phyloP scores from a whole-genome alignment of 2,329 filamentous ascomycete genomes.

The Penicillium sp. region DNA sequence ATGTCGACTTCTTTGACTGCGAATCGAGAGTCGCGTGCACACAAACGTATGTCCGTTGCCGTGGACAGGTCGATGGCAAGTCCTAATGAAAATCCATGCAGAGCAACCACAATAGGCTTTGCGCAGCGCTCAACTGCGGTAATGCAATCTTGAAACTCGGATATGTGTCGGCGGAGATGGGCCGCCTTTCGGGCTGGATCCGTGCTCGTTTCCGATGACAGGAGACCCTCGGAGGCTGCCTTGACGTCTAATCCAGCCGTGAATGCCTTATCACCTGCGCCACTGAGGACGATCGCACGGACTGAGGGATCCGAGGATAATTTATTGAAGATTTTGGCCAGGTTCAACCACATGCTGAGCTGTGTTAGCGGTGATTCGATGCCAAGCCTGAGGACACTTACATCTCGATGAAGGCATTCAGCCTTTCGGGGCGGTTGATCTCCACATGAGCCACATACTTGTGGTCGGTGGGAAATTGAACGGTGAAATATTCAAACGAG shows the following conservation, averaged over 20 bases:
- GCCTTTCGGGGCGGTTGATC: slow-evolving; percentile 81
- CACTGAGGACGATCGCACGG: slow-evolving; percentile 76
- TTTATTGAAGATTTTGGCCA: slow-evolving; percentile 69
- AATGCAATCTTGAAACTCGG: slow-evolving; percentile 79
- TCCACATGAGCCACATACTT: slow-evolving; percentile 85
- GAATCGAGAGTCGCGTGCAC: slow-evolving; percentile 38
- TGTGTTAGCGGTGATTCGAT: slow-evolving; percentile 3
- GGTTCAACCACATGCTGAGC: slow-evolving; percentile 77
- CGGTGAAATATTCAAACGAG: slow-evolving; percentile 63
- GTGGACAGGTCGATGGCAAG: slow-evolving; percentile 68
- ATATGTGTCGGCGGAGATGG: slow-evolving; percentile 66
- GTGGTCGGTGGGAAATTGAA: slow-evolving; percentile 62
- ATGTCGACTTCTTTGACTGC: slow-evolving; percentile 54
- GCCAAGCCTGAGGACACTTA: slow-evolving; percentile 35
- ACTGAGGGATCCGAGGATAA: slow-evolving; percentile 73
- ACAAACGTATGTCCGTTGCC: slow-evolving; percentile 48
- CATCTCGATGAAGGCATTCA: slow-evolving; percentile 82
- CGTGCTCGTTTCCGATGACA: slow-evolving; percentile 40
- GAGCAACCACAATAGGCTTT: slow-evolving; percentile 82
- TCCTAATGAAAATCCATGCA: slow-evolving; percentile 78
- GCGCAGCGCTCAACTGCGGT: slow-evolving; percentile 79
- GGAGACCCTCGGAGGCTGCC: slow-evolving; percentile 60
- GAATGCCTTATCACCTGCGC: slow-evolving; percentile 81
- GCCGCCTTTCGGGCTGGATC: slow-evolving; percentile 69
- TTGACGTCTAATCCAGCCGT: slow-evolving; percentile 83